Conservation (phyloP, 306 rosid species). For the Trifolium repens region DNA sequence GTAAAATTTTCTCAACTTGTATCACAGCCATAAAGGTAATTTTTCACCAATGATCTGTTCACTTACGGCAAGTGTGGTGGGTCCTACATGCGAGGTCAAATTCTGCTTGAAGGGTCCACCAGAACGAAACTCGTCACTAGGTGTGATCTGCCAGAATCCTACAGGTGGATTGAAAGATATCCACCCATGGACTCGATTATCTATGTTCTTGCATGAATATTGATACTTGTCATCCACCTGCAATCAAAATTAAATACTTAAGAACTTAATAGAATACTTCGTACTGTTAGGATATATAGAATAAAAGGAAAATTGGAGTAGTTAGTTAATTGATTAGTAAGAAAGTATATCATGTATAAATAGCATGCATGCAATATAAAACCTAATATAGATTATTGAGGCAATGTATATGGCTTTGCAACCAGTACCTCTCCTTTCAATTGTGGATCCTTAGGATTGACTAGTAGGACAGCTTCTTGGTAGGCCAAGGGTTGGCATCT, state of each 20-base stretch:
- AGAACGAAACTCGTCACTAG: slow-evolving; percentile 79
- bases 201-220: slow-evolving; percentile 72
- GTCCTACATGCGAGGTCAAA: slow-evolving; percentile 89
- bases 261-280: slow-evolving; percentile 36
- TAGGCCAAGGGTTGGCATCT: slow-evolving; percentile 67
- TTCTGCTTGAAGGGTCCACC: slow-evolving; percentile 88
- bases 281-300: not conserved
- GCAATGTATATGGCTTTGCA: slow-evolving; percentile 19
- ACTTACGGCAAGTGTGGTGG: slow-evolving; percentile 79
- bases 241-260: slow-evolving; percentile 37
- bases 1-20: slow-evolving; percentile 24
- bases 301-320: not conserved
- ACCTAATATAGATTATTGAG: slow-evolving; percentile 14
- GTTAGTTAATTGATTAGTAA: not conserved
- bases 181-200: slow-evolving; percentile 89
- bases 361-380: slow-evolving; percentile 6
- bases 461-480: slow-evolving; percentile 77
- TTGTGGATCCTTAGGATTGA: slow-evolving; percentile 67
- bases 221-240: slow-evolving; percentile 97
- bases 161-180: slow-evolving; percentile 63
- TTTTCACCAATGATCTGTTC: slow-evolving; percentile 37
- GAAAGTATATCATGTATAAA: not conserved
- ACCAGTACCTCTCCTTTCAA: slow-evolving; percentile 71
- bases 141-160: slow-evolving; percentile 86
- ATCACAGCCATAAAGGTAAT: slow-evolving; percentile 23